phyloP scores from a whole-genome alignment of 2,329 filamentous ascomycete genomes.

The Penicillium decumbens region DNA sequence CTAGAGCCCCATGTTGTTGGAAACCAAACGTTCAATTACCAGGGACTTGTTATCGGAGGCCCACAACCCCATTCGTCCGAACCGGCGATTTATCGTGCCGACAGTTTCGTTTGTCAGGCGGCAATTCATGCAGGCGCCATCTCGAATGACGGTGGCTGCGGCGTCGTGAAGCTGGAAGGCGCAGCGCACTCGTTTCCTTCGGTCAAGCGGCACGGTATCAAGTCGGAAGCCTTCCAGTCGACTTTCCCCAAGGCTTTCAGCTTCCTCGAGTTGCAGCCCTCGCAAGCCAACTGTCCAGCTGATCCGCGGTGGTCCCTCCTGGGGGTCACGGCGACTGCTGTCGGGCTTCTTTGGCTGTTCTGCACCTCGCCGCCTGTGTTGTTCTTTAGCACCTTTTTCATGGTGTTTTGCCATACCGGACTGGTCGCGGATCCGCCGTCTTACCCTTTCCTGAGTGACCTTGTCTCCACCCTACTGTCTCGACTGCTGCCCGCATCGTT shows the following conservation, averaged over 20 bases:
- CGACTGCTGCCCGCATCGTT: conserved; percentile 85
- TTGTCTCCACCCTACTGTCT: conserved; percentile 73
- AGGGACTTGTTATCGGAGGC: conserved; percentile 51
- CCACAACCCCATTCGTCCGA: conserved; percentile 36
- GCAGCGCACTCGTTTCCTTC: conserved; percentile 59
- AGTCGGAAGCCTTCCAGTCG: conserved; percentile 73
- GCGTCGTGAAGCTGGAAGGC: conserved; percentile 71
- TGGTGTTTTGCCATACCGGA: conserved; percentile 83
- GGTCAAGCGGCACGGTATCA: conserved; percentile 67
- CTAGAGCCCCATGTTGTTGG: conserved; percentile 51
- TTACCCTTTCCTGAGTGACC: conserved; percentile 59
- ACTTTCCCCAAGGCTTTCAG: conserved; percentile 84
- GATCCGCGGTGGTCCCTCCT: conserved; percentile 84
- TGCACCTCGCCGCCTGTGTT: conserved; percentile 73
- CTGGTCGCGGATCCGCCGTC: conserved; percentile 82
- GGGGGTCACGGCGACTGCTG: conserved; percentile 74
- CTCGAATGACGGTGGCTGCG: conserved; percentile 71
- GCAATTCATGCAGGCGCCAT: conserved; percentile 81
- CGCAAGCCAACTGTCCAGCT: conserved; percentile 58
- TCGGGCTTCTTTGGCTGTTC: conserved; percentile 72
- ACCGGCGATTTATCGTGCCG: conserved; percentile 69
- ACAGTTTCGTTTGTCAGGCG: conserved; percentile 80
- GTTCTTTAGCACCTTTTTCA: conserved; percentile 77
- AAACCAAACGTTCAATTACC: conserved; percentile 50
- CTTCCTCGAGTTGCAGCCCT: conserved; percentile 59